Evolutionary conservation across 192 early-diverging fungal species (phyloP), one percentile per base, ranked within the genome.

Genomic region (Podila epicladia): DNA sequence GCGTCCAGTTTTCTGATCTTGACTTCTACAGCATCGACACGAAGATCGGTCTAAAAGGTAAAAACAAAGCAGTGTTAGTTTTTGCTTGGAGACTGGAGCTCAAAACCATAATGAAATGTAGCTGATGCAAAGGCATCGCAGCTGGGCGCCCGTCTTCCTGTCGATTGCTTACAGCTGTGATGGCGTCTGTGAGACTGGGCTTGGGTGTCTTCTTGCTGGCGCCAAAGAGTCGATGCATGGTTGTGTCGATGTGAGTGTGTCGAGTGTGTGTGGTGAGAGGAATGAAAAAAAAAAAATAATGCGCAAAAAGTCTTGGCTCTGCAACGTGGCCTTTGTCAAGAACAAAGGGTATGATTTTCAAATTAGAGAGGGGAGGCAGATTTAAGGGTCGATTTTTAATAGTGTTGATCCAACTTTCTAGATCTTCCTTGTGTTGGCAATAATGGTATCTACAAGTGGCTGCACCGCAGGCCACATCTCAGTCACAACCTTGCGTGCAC

Each of bases 1-100:
- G 93, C 96, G 68, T 99, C 98, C 20, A 97, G 89, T 80, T 96
- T 95, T 59, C 91, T 92, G 65, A 99, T 97, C 82, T 98, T 98
- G 71, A 95, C 95, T 64, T 97, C 95, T 4, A 99, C 93, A 6
- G 93, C 89, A 73, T 94, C 93, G 20, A 92, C 92, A 59, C 98
- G 90, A 26, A 78, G 74, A 72, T 99, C 98, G 19, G 95, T 98
- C 90, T 96, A 26, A 20, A 31, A 24, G 53, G 17, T 20, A 53
- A 22, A 20, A 24, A 1, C 6, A 22, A 22, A 5, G 31, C 7
- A 37, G 71, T 26, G 28, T 57, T 49, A 24, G 9, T n/a, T 20
- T 49, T 32, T 45, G 20, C 19, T 38, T 37, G 33, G 15, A 9
- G 9, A 13, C 24, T 32, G 50, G 20, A 29, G 11, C 49, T 29